Evolutionary conservation across 2,329 filamentous ascomycete genomes (phyloP), one percentile per base, ranked within the genome.

Genomic region (Fusarium coicis): DNA sequence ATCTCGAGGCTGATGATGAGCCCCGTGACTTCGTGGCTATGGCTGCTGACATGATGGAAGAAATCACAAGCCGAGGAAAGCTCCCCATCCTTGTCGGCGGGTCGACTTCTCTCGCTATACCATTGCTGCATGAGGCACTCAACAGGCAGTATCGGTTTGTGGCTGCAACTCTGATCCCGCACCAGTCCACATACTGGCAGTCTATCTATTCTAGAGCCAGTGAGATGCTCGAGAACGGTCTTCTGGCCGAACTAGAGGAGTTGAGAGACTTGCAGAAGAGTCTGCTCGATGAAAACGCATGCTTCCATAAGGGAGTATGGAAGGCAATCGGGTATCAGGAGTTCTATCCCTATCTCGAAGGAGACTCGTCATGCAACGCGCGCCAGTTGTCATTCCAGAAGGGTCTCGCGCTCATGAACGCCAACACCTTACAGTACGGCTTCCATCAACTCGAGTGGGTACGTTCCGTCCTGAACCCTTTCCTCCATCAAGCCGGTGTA

Each of bases 1-100:
- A 53, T 8, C 49, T 53, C 2, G 32, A 53, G 10, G 49, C 49
- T 53, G 12, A 37, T 21, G n/a, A 53, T 9, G 49, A 53, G 1
- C 49, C 49, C 0, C 0, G 37, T 26, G 23, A 26, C 2, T 53
- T 53, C 16, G 23, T 36, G 3, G 16, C 18, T 2, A 7, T 4
- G 7, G 49, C 49, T 26, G 18, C 32, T 26, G 49, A 26, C 5
- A 37, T 4, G 32, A 53, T 53, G 49, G 49, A 53, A 1, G 49
- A 53, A 2, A 26, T 53, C 5, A 53, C 32, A 16, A 16, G 4
- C 1, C 32, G 23, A 6, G 32, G 32, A 7, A 53, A 37, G 2
- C 9, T 53, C 32, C 49, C 32, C 2, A 37, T 53, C 6, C 49
- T 53, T 26, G 49, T 53, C 0, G 49, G 49, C 0, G 49, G 49